Percentiles rank a stretch among this genome's conserved stretches.
Evolutionary conservation across 768 basidiomycete genomes (phyloP).

Genomic region (Chlorophyllum brunneum): DNA sequence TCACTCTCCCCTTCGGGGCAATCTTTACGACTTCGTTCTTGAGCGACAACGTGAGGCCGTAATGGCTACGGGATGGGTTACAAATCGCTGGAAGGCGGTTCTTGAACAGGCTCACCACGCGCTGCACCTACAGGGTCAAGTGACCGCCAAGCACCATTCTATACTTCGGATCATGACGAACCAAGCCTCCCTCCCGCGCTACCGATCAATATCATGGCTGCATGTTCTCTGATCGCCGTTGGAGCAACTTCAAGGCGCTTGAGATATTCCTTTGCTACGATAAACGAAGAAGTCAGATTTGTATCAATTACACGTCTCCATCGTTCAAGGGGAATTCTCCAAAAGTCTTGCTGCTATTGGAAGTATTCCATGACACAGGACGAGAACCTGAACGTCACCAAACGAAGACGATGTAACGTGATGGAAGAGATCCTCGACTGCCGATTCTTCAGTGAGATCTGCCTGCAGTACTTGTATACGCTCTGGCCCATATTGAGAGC

Average conservation of each 20-base stretch:
- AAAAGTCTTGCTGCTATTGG: conserved; percentile 43
- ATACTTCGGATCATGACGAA: conserved; percentile 1
- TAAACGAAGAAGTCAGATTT: conserved; percentile 66
- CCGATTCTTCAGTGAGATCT: conserved; percentile 52
- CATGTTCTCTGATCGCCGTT: conserved; percentile 46
- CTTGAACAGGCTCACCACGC: no score
- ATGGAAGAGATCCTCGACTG: conserved; percentile 47
- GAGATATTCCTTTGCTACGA: conserved; percentile 63
- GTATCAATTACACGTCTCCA: conserved; percentile 60
- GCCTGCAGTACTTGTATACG: conserved; percentile 44
- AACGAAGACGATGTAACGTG: conserved; percentile 31
- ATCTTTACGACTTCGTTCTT: conserved; percentile 83
- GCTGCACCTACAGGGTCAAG: no score
- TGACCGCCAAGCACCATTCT: background rate
- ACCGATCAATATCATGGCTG: conserved; percentile 62
- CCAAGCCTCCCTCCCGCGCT: conserved; percentile 73
- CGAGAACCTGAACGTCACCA: conserved; percentile 50
- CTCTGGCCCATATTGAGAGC: conserved; percentile 29
- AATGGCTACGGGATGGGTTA: conserved; percentile 54
- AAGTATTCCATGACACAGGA: conserved; percentile 63
- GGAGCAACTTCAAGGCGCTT: conserved; percentile 35
- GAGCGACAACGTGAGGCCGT: conserved; percentile 60
- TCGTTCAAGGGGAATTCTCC: conserved; percentile 54
- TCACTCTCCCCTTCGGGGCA: conserved; percentile 68
- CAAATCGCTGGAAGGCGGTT: no score